These are phyloP conservation scores for Setomelanomma holmii DNA, from an alignment of 2,329 filamentous ascomycete genomes.

Conservation along the genomic window DNA sequence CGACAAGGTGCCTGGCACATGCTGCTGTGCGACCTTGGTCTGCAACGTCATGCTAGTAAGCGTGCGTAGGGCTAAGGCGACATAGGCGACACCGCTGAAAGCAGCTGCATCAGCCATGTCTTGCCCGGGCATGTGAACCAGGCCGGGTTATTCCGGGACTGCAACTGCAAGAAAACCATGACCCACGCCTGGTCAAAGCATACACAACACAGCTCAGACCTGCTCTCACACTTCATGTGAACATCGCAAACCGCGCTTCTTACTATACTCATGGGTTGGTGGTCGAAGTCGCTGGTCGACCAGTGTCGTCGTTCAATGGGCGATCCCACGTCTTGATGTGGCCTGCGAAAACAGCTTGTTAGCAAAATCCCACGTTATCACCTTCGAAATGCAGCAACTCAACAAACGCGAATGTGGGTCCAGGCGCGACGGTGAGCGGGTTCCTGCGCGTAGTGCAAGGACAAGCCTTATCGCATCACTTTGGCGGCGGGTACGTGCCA, in stretches of 20 bases:
- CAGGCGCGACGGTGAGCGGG: conserved; percentile 15
- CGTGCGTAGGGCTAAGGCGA: conserved; percentile 26
- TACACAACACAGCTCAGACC: neutral
- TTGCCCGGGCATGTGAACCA: conserved; percentile 17
- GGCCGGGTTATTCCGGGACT: conserved; percentile 18
- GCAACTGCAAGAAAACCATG: neutral
- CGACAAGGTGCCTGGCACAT: neutral
- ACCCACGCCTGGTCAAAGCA: neutral
- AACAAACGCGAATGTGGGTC: conserved; percentile 17
- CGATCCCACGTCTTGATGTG: conserved; percentile 79
- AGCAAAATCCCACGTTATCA: conserved; percentile 28
- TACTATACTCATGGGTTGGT: conserved; percentile 8
- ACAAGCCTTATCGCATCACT: conserved; percentile 31
- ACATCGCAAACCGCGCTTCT: neutral
- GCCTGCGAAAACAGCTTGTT: conserved; percentile 55
- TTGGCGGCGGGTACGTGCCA: conserved; percentile 1
- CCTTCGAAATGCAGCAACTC: conserved; percentile 11
- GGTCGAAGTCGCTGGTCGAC: conserved; percentile 33
- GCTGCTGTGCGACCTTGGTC: neutral
- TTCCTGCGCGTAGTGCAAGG: conserved; percentile 31
- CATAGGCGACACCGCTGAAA: conserved; percentile 9
- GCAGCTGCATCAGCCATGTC: neutral
- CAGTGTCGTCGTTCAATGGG: conserved; percentile 51
- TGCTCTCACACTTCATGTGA: neutral
- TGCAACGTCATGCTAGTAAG: conserved; percentile 6